Evolutionary conservation across 306 rosid genomes (phyloP).

Genomic region (Gillenia trifoliata): DNA sequence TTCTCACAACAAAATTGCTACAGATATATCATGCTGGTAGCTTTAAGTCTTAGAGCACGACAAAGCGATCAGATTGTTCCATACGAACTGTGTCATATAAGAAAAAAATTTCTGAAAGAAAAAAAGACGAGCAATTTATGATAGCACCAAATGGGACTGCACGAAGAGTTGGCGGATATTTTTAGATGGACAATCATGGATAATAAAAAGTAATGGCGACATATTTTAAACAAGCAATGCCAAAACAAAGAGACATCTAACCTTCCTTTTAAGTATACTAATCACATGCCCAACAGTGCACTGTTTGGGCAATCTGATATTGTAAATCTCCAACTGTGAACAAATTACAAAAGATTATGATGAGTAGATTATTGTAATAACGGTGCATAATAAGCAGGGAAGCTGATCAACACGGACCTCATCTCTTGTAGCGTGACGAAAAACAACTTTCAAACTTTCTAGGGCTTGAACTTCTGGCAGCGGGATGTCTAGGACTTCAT

Average conservation of each 20-base stretch:
- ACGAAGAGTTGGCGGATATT: background rate
- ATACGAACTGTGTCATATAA: too few species aligned
- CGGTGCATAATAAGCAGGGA: background rate
- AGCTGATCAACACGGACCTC: constrained; percentile 42
- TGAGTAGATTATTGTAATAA: background rate
- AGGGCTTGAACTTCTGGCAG: constrained; percentile 73
- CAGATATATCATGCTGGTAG: too few species aligned
- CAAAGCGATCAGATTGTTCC: too few species aligned
- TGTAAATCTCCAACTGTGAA: constrained; percentile 58
- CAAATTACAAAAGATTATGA: constrained; percentile 17
- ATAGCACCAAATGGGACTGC: background rate
- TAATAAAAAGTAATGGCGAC: too few species aligned
- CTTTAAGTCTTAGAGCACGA: too few species aligned
- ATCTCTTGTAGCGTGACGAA: constrained; percentile 70
- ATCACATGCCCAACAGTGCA: constrained; percentile 67
- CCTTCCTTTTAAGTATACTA: constrained; percentile 58
- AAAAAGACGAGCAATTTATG: too few species aligned
- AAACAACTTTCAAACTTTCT: constrained; percentile 70
- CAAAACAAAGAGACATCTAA: constrained; percentile 12
- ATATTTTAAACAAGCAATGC: too few species aligned
- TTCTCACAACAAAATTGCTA: too few species aligned
- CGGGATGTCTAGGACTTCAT: constrained; percentile 76
- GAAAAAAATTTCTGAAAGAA: too few species aligned
- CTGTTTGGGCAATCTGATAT: constrained; percentile 66
- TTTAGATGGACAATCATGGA: background rate